Base-by-base conservation (phyloP, 2,329 filamentous ascomycete genomes). In the Purpureocillium lavendulum region DNA sequence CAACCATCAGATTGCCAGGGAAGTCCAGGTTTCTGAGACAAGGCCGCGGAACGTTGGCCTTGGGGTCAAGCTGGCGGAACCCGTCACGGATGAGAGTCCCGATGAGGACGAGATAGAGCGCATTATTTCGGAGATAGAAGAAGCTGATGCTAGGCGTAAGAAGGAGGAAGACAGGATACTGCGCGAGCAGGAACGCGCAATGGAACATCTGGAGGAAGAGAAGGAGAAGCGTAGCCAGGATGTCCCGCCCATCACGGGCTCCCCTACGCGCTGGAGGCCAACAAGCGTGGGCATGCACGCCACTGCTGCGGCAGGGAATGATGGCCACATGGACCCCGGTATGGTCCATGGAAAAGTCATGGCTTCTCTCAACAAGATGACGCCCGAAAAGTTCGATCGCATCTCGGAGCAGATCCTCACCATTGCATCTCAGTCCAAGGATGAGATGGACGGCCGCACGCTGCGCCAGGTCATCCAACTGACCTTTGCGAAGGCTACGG, bases 321-420 rank as follows among this genome's bases (percentile, higher is more conserved):
- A 64, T 32, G 68, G 69, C 37, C 73, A 86, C 53, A 77, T 97
- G 67, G 80, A 94, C 49, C 90, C 92, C 17, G 87, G 90, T 53
- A 80, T 92, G 71, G 92, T 98, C 42, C 92, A 98, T 70, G 83
- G 90, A 52, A 98, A 98, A 81, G 92, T 98, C 61, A 98, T 98
- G 81, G 84, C 88, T 48, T 86, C 86, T 45, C 72, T 98, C 55
- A 98, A 98, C 80, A 98, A 98, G 83, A 97, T 98, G 92, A 97
- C 92, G 0, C 92, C 92, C 0, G 92, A 98, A 68, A 98, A 97
- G 59, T 98, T 98, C 55, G 89, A 95, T 60, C 88, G 83, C 68
- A 95, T 98, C 51, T 79, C 92, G 7, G 85, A 89, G 45, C 88
- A 96, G 62, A 95, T 98, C 46, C 75, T 98, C 24, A 73, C 80